Evolutionary conservation across 148 eudicot genomes (phyloP).

Genomic region (Camellia granthamiana): DNA sequence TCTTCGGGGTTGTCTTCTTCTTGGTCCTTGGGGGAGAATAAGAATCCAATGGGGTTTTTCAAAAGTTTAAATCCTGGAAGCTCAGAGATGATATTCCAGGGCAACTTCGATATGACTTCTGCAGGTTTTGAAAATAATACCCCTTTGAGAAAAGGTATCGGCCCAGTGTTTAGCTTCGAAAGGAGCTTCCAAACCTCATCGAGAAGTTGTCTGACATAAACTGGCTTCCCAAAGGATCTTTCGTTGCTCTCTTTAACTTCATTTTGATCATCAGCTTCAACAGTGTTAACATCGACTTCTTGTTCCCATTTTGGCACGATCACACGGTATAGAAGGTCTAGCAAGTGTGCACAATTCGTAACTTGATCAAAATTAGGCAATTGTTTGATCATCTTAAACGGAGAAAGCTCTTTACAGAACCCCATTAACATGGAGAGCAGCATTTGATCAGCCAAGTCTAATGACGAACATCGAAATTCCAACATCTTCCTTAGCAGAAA

Average conservation of each 20-base stretch:
- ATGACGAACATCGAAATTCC: slow-evolving; percentile 15
- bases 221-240: background rate
- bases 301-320: slow-evolving; percentile 22
- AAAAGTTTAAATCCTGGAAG: slow-evolving; percentile 9
- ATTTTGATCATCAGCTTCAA: slow-evolving; percentile 5
- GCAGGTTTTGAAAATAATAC: slow-evolving; percentile 5
- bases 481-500: slow-evolving; percentile 30
- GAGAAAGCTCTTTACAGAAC: slow-evolving; percentile 27
- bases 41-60: slow-evolving; percentile 16
- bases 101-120: slow-evolving; percentile 6
- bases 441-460: slow-evolving; percentile 20
- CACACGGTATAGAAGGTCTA: slow-evolving; percentile 33
- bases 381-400: slow-evolving; percentile 23
- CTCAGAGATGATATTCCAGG: slow-evolving; percentile 13
- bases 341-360: slow-evolving; percentile 23
- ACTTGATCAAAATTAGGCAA: background rate
- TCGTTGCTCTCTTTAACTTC: slow-evolving; percentile 1
- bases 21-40: slow-evolving; percentile 13
- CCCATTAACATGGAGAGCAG: slow-evolving; percentile 27
- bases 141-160: background rate
- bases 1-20: slow-evolving; percentile 6
- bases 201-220: background rate
- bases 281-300: background rate
- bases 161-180: background rate
- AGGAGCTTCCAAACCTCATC: background rate